Evolutionary conservation across 805 yeast species (phyloP), one percentile per base, ranked within the genome.

Genomic region (Wickerhamomyces chambardii): DNA sequence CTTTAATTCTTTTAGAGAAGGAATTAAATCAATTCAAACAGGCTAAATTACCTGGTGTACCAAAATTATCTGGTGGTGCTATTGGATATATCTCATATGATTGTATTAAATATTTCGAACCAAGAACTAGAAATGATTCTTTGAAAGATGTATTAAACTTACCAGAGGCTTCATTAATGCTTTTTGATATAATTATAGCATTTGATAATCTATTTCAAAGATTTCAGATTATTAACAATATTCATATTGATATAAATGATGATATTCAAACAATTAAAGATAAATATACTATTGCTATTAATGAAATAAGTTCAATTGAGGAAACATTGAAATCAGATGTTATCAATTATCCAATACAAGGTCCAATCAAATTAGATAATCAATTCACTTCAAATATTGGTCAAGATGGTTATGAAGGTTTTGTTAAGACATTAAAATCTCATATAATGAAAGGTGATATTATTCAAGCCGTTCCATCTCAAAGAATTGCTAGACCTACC

Each of bases 391-490:
- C 97, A 8, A 92, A 92, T 57, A 76, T 90, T 43, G 99, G 97
- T 32, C 84, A 86, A 62, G 84, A 78, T 38, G 98, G 98, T 33
- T 92, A 92, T 56, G 95, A 92, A 60, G 49, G 50, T 22, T 95
- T 85, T 57, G 99, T 92, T 28, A 56, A 64, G 11, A 68, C 59
- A 12, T 70, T 92, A 51, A 87, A 87, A 53, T 60, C 73, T 29
- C 96, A 90, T 52, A 92, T 92, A 48, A 61, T 78, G 48, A 75
- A 76, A 46, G 99, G 98, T 39, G 97, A 92, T 53, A 85, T 92
- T 38, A 84, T 92, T 62, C 99, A 92, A 61, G 96, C 95, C 1
- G 99, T 92, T 17, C 99, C 99, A 6, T 89, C 97, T 2, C 98
- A 92, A 66, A 73, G 99, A 53, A 87, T 92, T 19, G 85, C 95